phyloP scores from a whole-genome alignment of 768 basidiomycete genomes.

The Gloeostereum incarnatum region DNA sequence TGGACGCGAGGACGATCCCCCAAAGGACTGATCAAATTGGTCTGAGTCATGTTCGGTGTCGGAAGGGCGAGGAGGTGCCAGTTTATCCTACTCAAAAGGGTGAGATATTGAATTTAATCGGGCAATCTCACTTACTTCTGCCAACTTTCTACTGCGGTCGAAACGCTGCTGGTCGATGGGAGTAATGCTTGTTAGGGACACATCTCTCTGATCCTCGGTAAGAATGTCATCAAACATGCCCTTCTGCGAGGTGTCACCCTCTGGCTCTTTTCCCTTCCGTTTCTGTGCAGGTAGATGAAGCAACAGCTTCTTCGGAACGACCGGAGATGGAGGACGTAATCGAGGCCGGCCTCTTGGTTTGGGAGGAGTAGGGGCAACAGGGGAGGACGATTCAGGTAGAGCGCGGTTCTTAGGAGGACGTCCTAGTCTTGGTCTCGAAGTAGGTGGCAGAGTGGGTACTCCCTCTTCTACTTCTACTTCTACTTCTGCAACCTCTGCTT shows the following conservation, averaged over 20 bases:
- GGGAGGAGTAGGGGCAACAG: background rate
- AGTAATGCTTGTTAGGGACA: slow-evolving; percentile 53
- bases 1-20: slow-evolving; percentile 52
- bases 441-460: background rate
- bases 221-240: slow-evolving; percentile 86
- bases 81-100: slow-evolving; percentile 31
- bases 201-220: slow-evolving; percentile 58
- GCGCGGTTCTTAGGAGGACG: background rate
- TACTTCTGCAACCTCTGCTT: too few species aligned
- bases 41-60: slow-evolving; percentile 6
- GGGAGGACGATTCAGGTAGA: slow-evolving; percentile 1
- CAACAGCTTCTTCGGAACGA: slow-evolving; percentile 22
- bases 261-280: slow-evolving; percentile 55
- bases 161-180: slow-evolving; percentile 59
- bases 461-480: too few species aligned
- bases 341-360: background rate
- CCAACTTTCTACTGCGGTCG: slow-evolving; percentile 58
- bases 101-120: slow-evolving; percentile 8
- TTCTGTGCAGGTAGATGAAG: slow-evolving; percentile 31
- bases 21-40: slow-evolving; percentile 28
- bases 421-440: background rate
- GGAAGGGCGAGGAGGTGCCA: slow-evolving; percentile 29
- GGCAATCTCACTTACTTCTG: slow-evolving; percentile 50
- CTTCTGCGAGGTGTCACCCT: slow-evolving; percentile 45
- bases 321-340: slow-evolving; percentile 15